A percentile compares a stretch with the other conserved stretches of the same genome.
Conservation (phyloP, 2,329 filamentous ascomycete genomes). For the Blastomyces percursus region DNA sequence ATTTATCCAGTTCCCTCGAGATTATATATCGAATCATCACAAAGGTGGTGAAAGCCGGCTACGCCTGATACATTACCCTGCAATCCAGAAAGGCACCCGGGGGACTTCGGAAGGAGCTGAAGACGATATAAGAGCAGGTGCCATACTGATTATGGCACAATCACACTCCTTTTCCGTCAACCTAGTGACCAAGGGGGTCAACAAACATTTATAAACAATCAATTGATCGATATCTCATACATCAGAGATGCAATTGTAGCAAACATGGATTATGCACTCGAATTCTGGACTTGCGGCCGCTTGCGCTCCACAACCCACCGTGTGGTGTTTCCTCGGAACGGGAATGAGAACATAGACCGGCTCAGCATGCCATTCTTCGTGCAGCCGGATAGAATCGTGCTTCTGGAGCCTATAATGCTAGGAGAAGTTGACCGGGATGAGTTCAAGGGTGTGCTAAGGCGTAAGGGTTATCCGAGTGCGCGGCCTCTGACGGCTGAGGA, state of each 20-base stretch:
- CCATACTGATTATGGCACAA: conserved; percentile 74
- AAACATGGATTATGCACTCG: conserved; percentile 1
- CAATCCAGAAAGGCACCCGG: not conserved
- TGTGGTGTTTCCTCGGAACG: not conserved
- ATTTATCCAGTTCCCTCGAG: not conserved
- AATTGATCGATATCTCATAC: conserved; percentile 57
- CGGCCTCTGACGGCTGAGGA: not conserved
- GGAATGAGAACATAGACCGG: not conserved
- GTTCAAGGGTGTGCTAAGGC: conserved; percentile 1
- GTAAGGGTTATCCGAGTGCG: conserved; percentile 1
- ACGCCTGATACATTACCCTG: not conserved
- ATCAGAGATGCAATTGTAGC: conserved; percentile 29
- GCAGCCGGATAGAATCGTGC: not conserved
- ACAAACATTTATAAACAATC: conserved; percentile 57
- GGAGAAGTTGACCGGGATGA: conserved; percentile 4
- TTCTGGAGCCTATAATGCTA: not conserved
- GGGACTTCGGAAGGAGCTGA: not conserved
- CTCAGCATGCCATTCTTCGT: conserved; percentile 3
- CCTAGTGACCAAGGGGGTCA: conserved; percentile 72
- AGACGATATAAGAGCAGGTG: conserved; percentile 67
- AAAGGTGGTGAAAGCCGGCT: not conserved
- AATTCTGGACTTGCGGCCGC: conserved; percentile 1
- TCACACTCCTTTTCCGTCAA: conserved; percentile 63
- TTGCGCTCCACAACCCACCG: not conserved
- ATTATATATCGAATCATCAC: not conserved